phyloP scores from a whole-genome alignment of 1,284 basidiomycete genomes.

The Anthracocystis panici-leucophaei region DNA sequence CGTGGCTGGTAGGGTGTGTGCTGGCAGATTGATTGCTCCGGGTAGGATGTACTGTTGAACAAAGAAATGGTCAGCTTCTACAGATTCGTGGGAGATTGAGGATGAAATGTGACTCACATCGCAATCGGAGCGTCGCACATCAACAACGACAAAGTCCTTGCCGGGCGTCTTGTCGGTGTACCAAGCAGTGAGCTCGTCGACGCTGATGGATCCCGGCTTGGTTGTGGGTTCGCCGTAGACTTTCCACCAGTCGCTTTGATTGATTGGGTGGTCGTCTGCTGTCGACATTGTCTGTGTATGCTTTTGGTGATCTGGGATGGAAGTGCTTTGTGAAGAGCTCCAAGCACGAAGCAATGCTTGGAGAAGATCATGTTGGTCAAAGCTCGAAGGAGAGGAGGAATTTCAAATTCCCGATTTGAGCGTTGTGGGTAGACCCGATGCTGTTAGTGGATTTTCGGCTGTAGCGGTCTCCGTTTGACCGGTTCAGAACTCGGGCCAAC shows the following conservation, averaged over 20 bases:
- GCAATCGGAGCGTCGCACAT: conserved; percentile 58
- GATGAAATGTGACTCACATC: conserved; percentile 28
- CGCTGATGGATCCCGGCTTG: conserved; percentile 43
- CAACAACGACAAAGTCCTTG: conserved; percentile 54
- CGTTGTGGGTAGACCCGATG: conserved; percentile 2
- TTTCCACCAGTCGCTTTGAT: conserved; percentile 37
- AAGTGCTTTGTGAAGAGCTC: not conserved
- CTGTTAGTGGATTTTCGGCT: conserved; percentile 11
- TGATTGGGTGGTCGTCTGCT: conserved; percentile 44
- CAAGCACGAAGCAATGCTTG: not conserved
- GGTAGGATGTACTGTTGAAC: conserved; percentile 58
- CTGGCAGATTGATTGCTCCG: conserved; percentile 69
- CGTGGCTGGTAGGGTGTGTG: conserved; percentile 68
- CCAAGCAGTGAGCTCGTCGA: conserved; percentile 46
- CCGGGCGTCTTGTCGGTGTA: conserved; percentile 34
- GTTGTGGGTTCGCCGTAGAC: conserved; percentile 40
- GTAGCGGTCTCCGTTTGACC: conserved; percentile 19
- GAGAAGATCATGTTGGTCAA: not conserved
- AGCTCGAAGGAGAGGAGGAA: not conserved
- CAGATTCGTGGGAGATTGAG: not conserved
- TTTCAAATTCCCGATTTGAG: conserved; percentile 33
- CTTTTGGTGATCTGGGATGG: conserved; percentile 3
- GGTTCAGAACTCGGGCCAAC: conserved; percentile 8
- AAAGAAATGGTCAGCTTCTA: not conserved
- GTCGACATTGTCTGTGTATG: conserved; percentile 10